Base-by-base conservation (phyloP, 192 early-diverging fungal genomes). In the Fimicolochytrium jonesii region DNA sequence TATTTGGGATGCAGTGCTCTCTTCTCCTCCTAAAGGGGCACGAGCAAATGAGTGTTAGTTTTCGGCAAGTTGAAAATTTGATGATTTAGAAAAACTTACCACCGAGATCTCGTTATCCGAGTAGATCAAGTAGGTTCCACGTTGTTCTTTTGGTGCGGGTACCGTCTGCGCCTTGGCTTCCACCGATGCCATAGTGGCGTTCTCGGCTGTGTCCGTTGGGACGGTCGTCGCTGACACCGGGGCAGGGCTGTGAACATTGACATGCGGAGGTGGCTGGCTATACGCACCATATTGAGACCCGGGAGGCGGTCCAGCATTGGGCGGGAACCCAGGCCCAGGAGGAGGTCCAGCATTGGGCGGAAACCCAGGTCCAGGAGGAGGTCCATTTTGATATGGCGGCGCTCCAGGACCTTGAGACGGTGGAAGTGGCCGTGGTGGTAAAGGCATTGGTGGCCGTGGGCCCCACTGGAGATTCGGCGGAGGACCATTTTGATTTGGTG, bases 91-190 rank as follows among this genome's bases (percentile, higher is more conserved):
- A 61, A 70, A 48, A 54, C 70, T 58, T 49, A 75, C 73, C 43
- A 76, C 64, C 20, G 74, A 76, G 37, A 73, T 41, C 2, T 73
- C 70, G 31, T 73, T 70, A 44, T 76, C 74, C 25, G 42, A 56
- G 61, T 69, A 73, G 26, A 76, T 52, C 4, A 74, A 26, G 15
- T 28, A 26, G 39, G 23, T 69, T 58, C 48, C 39, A 49, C 39
- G 47, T 17, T 42, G 57, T 30, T 34, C 3, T 25, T 44, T 30
- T 22, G 35, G n/a, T 31, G 53, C 52, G 33, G 37, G 45, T 68
- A 35, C 39, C 64, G 55, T 45, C 6, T 25, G 25, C 25, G 44
- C 25, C 3, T 53, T 42, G 28, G 34, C 15, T 28, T 55, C 62
- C n/a, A 26, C 44, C 36, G 22, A 32, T 20, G 15, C 9, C 9